phyloP scores from a whole-genome alignment of 1,139 yeast species.

The Pichia sp. region DNA sequence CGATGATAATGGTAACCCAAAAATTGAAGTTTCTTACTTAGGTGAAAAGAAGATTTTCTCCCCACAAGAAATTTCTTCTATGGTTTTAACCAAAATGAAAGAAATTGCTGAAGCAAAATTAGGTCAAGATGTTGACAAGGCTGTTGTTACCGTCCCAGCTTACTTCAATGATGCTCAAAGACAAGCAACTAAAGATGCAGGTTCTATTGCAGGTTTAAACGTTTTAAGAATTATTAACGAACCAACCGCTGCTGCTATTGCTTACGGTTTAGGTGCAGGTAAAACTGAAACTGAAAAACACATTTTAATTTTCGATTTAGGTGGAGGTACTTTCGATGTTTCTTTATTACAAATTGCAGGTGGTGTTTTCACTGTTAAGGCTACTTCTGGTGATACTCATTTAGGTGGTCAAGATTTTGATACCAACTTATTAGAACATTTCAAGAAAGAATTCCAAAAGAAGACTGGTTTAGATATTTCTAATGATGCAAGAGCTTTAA shows the following conservation, averaged over 20 bases:
- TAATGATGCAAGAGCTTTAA: slow-evolving; percentile 88
- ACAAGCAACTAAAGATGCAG: slow-evolving; percentile 98
- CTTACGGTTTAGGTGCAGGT: slow-evolving; percentile 95
- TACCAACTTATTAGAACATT: slow-evolving; percentile 90
- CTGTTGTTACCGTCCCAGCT: slow-evolving; percentile 95
- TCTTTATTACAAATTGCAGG: slow-evolving; percentile 94
- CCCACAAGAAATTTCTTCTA: slow-evolving; percentile 95
- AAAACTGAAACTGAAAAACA: slow-evolving; percentile 51
- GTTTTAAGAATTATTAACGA: slow-evolving; percentile 95
- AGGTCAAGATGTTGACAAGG: slow-evolving; percentile 89
- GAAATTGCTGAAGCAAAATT: slow-evolving; percentile 95
- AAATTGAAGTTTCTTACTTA: slow-evolving; percentile 88
- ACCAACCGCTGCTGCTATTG: slow-evolving; percentile 98
- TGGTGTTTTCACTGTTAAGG: slow-evolving; percentile 98
- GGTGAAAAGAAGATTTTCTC: slow-evolving; percentile 92
- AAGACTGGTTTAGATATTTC: slow-evolving; percentile 93
- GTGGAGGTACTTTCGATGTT: slow-evolving; percentile 99
- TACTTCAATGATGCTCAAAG: slow-evolving; percentile 97
- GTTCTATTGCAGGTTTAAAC: slow-evolving; percentile 95
- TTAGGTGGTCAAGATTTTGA: slow-evolving; percentile 99
- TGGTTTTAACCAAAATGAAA: slow-evolving; percentile 97
- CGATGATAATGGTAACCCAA: slow-evolving; percentile 81
- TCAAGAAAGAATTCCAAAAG: slow-evolving; percentile 93
- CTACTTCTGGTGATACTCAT: slow-evolving; percentile 99
- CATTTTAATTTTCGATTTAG: slow-evolving; percentile 90